Base-by-base conservation (phyloP, 257 asterid species). In the Solanum piurae region DNA sequence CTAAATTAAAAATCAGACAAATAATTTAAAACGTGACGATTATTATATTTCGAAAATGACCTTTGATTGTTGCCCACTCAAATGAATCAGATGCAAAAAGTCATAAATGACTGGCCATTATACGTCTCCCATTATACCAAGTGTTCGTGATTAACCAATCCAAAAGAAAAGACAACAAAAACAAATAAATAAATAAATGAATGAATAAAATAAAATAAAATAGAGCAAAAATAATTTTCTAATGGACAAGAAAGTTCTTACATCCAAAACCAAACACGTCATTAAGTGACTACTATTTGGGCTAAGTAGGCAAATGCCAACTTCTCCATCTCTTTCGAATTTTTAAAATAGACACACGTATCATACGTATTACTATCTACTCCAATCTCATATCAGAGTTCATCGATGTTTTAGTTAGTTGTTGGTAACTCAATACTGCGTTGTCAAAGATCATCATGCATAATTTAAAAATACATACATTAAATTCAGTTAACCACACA, bases 371-470 rank as follows among this genome's bases (percentile, higher is more conserved):
- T 55, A 55, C 10, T 18, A 18, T 55, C 25, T 6, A 55, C 0
- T 55, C 1, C 7, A 62, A n/a, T 4, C 14, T 62, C 7, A 23
- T n/a, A 5, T 55, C 0, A 23, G 0, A 60, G 3, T 60, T 60
- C 0, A 10, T 23, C 1, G 2, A 4, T 60, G 0, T 60, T 60
- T 8, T 0, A 9, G 13, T 60, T 60, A 4, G 5, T 10, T 62
- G 0, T 62, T 10, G 6, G 0, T 3, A 62, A 62, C 6, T 62
- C 1, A 3, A 20, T 55, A 9, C 0, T n/a, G 1, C 1, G 1
- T 21, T 3, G 27, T 21, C 3, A 21, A 2, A 21, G 25, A 4
- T 62, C 7, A 4, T 3, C 0, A n/a, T n/a, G 3, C 7, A 23
- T 23, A 62, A 2, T 23, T 23, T 9, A 0, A 62, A 62, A 27